These are phyloP conservation scores for Stenogyne calaminthoides DNA, from an alignment of 305 asterid genomes.

Conservation along the genomic window DNA sequence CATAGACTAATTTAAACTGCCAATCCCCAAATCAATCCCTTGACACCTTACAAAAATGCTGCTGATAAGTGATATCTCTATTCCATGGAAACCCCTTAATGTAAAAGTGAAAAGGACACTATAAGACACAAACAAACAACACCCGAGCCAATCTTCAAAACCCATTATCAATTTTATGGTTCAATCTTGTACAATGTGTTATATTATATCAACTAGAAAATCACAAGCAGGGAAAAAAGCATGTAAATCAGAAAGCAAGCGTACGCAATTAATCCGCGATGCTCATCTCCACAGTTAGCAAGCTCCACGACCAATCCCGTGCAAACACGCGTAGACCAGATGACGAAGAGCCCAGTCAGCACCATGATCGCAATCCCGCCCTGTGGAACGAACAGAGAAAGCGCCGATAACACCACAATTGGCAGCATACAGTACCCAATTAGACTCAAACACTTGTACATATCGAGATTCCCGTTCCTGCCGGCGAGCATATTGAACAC, in stretches of 20 bases:
- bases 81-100: not conserved
- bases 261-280: conserved; percentile 73
- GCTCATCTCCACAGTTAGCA: conserved; percentile 89
- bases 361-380: conserved; percentile 72
- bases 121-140: conserved; percentile 14
- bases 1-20: conserved; percentile 6
- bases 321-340: conserved; percentile 91
- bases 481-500: conserved; percentile 93
- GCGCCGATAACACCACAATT: conserved; percentile 74
- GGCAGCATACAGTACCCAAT: conserved; percentile 92
- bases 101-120: not conserved
- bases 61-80: conserved; percentile 25
- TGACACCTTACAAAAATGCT: conserved; percentile 16
- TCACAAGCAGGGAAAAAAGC: conserved; percentile 77
- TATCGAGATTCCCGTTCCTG: conserved; percentile 74
- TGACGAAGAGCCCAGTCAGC: conserved; percentile 60
- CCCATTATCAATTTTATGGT: conserved; percentile 20
- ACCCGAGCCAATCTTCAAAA: conserved; percentile 25
- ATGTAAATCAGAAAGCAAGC: conserved; percentile 87
- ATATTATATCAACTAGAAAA: conserved; percentile 59
- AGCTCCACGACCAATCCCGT: conserved; percentile 87
- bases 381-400: conserved; percentile 80
- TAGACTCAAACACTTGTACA: conserved; percentile 81
- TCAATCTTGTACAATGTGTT: conserved; percentile 16
- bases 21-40: not conserved